Conservation (phyloP, 1,284 basidiomycete genomes). For the Filobasidium uniguttulatum region DNA sequence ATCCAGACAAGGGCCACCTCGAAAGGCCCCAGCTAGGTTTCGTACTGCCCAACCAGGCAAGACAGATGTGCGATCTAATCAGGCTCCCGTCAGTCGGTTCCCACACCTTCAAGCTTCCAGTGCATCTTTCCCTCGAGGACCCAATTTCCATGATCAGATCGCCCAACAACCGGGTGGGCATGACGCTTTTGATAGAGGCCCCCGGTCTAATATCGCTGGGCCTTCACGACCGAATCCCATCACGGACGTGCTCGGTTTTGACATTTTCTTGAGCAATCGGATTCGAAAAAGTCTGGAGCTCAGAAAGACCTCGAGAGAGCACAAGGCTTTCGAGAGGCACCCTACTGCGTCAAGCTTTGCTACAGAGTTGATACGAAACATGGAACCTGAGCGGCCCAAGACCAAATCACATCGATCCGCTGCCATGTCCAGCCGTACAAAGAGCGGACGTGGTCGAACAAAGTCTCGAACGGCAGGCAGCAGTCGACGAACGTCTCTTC, state of each 20-base stretch:
- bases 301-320: neutral
- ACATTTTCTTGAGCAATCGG: neutral
- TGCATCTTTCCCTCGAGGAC: neutral
- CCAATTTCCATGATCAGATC: neutral
- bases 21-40: neutral
- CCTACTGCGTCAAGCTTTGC: neutral
- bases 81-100: neutral
- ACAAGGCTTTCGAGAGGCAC: constrained; percentile 2
- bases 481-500: too few species aligned
- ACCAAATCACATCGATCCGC: too few species aligned
- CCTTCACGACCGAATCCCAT: neutral
- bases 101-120: neutral
- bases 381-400: too few species aligned
- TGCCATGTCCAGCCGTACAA: too few species aligned
- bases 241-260: neutral
- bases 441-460: too few species aligned
- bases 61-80: neutral
- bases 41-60: neutral
- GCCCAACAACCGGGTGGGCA: neutral
- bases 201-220: neutral
- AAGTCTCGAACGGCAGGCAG: too few species aligned
- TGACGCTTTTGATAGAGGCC: neutral
- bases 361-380: neutral
- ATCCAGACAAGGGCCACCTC: too few species aligned
- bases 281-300: neutral